phyloP scores from a whole-genome alignment of 2,329 filamentous ascomycete species.

The Fusarium temperatum region DNA sequence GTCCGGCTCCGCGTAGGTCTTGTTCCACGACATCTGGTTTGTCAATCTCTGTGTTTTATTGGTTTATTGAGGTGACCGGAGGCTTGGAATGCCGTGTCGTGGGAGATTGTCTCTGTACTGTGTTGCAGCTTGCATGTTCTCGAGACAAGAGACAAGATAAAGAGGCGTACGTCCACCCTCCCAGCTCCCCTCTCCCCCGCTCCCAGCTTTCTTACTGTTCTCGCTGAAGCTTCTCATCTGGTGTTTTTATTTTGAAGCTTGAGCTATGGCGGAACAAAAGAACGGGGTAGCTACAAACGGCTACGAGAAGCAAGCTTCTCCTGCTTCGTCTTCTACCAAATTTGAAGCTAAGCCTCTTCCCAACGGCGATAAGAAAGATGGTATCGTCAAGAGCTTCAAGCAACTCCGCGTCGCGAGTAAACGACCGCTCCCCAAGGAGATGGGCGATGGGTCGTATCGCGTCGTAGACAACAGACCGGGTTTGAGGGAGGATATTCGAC shows the following conservation, averaged over 20 bases:
- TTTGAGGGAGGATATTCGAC: constrained; percentile 35
- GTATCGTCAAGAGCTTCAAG: constrained; percentile 42
- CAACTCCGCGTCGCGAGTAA: constrained; percentile 58
- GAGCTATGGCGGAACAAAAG: constrained; percentile 30
- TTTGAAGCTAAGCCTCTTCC: neutral
- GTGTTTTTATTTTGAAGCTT: neutral
- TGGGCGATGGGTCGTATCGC: constrained; percentile 69
- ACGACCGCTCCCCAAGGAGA: constrained; percentile 70
- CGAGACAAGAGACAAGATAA: neutral
- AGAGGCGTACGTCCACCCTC: neutral
- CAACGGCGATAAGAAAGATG: constrained; percentile 36
- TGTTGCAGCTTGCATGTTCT: neutral
- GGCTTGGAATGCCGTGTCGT: neutral
- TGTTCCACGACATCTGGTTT: neutral
- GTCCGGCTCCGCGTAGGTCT: neutral
- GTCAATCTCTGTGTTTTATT: neutral
- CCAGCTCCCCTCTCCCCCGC: neutral
- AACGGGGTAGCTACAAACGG: constrained; percentile 42
- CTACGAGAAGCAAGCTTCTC: constrained; percentile 18
- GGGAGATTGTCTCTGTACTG: neutral
- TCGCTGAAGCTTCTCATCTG: neutral
- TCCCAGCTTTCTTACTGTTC: neutral
- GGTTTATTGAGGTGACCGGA: neutral
- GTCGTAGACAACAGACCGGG: constrained; percentile 55
- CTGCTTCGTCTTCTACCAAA: neutral